Conservation (phyloP, 257 asterid genomes). For the Solanum ossicruentum region DNA sequence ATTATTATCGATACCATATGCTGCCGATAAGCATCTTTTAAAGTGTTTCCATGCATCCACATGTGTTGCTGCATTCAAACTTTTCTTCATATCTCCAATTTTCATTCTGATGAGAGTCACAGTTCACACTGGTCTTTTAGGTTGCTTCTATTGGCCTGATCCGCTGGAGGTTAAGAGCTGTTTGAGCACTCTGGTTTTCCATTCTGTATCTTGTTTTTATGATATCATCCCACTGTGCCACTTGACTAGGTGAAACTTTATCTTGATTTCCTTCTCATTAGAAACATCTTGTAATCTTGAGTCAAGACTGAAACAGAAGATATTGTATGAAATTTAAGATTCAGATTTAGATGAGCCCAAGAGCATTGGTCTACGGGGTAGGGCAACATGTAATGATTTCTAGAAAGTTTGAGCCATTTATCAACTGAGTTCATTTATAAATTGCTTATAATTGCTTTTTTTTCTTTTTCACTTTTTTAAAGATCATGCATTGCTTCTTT, state of each 20-base stretch:
- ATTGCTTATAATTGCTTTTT: neutral
- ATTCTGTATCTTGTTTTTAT: neutral
- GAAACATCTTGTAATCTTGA: neutral
- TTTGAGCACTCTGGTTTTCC: neutral
- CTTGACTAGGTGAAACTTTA: neutral
- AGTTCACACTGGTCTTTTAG: neutral
- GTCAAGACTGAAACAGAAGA: neutral
- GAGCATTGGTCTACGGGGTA: neutral
- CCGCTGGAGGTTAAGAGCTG: neutral
- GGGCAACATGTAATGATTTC: neutral
- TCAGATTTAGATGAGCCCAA: neutral
- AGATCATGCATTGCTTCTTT: neutral
- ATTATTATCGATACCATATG: neutral
- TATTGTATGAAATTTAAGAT: neutral
- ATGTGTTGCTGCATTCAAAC: neutral
- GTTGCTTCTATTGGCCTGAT: neutral
- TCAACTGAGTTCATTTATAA: neutral
- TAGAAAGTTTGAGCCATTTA: neutral
- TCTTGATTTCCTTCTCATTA: neutral
- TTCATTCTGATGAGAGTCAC: neutral
- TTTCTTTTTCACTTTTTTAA: neutral
- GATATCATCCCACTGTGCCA: neutral
- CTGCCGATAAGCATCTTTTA: neutral
- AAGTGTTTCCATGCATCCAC: neutral
- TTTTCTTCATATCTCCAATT: neutral